Evolutionary conservation across 192 early-diverging fungal genomes (phyloP), one percentile per base, ranked within the genome.

Genomic region (Rhizophagus sp.): DNA sequence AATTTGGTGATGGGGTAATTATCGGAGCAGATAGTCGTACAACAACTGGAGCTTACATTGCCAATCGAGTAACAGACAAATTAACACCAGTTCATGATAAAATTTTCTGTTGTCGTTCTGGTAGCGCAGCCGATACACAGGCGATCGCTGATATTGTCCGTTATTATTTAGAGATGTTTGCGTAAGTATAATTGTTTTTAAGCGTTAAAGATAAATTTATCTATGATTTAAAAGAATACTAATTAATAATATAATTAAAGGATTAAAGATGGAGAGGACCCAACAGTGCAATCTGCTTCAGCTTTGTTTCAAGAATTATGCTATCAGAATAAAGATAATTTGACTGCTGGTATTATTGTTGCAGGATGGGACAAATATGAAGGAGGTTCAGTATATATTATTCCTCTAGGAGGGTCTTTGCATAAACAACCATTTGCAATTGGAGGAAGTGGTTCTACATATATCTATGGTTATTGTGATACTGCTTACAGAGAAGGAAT

Each of bases 391-490:
- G 96, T 99, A 13, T 99, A 94, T 83, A 91, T 91, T 72, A 90
- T 99, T 44, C 96, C 96, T 33, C 85, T 98, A 13, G 98, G 97
- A 65, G 98, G 98, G 41, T 95, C 95, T 19, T 71, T 99, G 33
- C 96, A 98, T 84, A 91, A 91, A 82, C 90, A 94, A 76, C 92
- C 94, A n/a, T 98, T 95, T 90, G 90, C 97, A 7, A 95, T 98
- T 81, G 96, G 95, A 70, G 98, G 98, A 49, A 95, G 93, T 81
- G 98, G 98, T 34, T 98, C 96, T 13, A 92, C 94, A 13, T 99
- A 95, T 83, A 98, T 99, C 81, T 99, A 98, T 82, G 98, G 98
- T 67, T 99, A 96, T 85, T 99, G 97, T 83, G 98, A 99, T 88
- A 87, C 96, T 70, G 77, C 83, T 25, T 99, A 89, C 82, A 88